These are phyloP conservation scores for Fusarium anguioides DNA, from an alignment of 2,329 filamentous ascomycete species.

Conservation along the genomic window DNA sequence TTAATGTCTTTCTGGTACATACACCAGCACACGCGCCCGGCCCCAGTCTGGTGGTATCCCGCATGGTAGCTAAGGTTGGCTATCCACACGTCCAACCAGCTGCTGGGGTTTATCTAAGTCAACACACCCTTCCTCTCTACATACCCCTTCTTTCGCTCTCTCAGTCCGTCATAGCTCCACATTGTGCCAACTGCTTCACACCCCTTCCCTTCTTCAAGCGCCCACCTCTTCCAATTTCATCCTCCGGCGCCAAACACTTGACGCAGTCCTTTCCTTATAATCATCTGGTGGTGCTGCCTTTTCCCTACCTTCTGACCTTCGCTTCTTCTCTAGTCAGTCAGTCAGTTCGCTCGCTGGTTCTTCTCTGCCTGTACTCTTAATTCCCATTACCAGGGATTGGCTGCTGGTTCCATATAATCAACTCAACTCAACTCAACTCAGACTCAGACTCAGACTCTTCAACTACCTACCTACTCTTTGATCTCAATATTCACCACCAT, in stretches of 20 bases:
- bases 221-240: constrained; percentile 42
- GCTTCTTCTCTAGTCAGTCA: constrained; percentile 42
- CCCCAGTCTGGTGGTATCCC: constrained; percentile 38
- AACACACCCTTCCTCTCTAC: constrained; percentile 31
- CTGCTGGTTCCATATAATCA: constrained; percentile 40
- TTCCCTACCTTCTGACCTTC: constrained; percentile 32
- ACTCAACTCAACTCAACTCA: constrained; percentile 32
- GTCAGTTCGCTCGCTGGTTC: constrained; percentile 45
- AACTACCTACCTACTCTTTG: constrained; percentile 22
- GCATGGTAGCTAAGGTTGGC: constrained; percentile 3
- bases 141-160: constrained; percentile 41
- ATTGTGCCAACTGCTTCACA: constrained; percentile 41
- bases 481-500: constrained; percentile 18
- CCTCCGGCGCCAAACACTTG: constrained; percentile 46
- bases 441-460: constrained; percentile 29
- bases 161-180: constrained; percentile 38
- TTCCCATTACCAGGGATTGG: constrained; percentile 34
- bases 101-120: constrained; percentile 23
- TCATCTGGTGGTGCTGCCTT: constrained; percentile 42
- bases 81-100: constrained; percentile 36
- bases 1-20: constrained; percentile 29
- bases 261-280: constrained; percentile 46
- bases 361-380: constrained; percentile 36
- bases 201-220: constrained; percentile 43
- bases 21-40: constrained; percentile 43